These are phyloP conservation scores for Macrolepiota fuliginosa DNA, from an alignment of 768 basidiomycete genomes.

Conservation along the genomic window DNA sequence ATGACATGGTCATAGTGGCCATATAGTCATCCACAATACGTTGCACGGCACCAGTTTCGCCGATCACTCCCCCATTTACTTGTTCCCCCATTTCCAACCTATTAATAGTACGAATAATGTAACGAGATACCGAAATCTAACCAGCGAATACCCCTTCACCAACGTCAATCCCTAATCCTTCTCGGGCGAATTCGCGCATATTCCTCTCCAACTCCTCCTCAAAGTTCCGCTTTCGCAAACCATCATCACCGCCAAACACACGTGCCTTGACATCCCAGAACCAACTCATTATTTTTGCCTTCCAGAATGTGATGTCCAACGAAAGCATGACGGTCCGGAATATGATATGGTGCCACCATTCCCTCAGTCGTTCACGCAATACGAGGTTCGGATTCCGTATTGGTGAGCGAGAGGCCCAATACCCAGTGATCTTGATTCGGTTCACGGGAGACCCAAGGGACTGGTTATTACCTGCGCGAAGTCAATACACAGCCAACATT, in stretches of 20 bases:
- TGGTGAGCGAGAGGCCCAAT: slow-evolving; percentile 74
- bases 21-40: neutral
- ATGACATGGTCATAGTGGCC: neutral
- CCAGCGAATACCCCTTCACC: slow-evolving; percentile 54
- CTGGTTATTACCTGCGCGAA: slow-evolving; percentile 67
- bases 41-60: neutral
- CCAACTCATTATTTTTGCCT: slow-evolving; percentile 52
- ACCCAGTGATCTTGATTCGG: slow-evolving; percentile 85
- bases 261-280: slow-evolving; percentile 36
- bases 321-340: slow-evolving; percentile 66
- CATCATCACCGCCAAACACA: slow-evolving; percentile 39
- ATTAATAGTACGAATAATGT: neutral
- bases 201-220: slow-evolving; percentile 81
- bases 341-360: slow-evolving; percentile 56
- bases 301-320: slow-evolving; percentile 73
- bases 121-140: slow-evolving; percentile 15
- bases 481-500: neutral
- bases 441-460: slow-evolving; percentile 84
- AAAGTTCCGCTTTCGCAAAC: slow-evolving; percentile 53
- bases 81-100: neutral
- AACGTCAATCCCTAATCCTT: slow-evolving; percentile 77
- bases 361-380: slow-evolving; percentile 39
- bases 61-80: neutral
- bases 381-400: slow-evolving; percentile 41
- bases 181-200: slow-evolving; percentile 74